A percentile compares a stretch with the other conserved stretches of the same genome.
Evolutionary conservation across 2,329 filamentous ascomycete species (phyloP).

Genomic region (Fusarium palustre): DNA sequence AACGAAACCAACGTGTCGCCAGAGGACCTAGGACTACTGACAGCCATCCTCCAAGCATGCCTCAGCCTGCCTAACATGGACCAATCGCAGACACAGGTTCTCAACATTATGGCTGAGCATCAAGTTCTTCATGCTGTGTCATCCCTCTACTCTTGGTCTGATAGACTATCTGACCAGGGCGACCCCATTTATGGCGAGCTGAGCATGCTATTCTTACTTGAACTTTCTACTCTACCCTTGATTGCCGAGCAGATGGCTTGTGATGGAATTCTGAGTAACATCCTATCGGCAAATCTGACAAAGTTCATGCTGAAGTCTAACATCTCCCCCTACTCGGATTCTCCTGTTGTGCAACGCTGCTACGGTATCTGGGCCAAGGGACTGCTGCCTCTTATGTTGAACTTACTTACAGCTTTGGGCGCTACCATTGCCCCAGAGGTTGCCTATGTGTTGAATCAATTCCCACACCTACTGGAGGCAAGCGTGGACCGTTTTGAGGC

Average conservation of each 20-base stretch:
- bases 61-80: slow-evolving; percentile 82
- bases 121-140: slow-evolving; percentile 83
- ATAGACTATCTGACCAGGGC: slow-evolving; percentile 79
- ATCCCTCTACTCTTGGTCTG: slow-evolving; percentile 93
- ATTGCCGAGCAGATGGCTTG: slow-evolving; percentile 92
- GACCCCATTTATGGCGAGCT: slow-evolving; percentile 95
- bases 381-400: slow-evolving; percentile 87
- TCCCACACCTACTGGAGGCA: slow-evolving; percentile 79
- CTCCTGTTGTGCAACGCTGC: slow-evolving; percentile 74
- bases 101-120: slow-evolving; percentile 76
- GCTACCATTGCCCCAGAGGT: slow-evolving; percentile 86
- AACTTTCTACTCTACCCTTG: slow-evolving; percentile 82
- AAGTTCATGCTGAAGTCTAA: slow-evolving; percentile 77
- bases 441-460: slow-evolving; percentile 88
- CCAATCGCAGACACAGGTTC: slow-evolving; percentile 75
- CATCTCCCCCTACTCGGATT: slow-evolving; percentile 83
- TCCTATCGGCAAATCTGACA: slow-evolving; percentile 83
- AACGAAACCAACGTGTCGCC: slow-evolving; percentile 71
- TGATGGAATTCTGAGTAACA: slow-evolving; percentile 82
- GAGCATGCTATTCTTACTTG: slow-evolving; percentile 87
- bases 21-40: slow-evolving; percentile 87
- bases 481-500: slow-evolving; percentile 79
- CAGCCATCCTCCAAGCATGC: slow-evolving; percentile 86
- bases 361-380: slow-evolving; percentile 93
- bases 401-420: slow-evolving; percentile 85